Evolutionary conservation across 2,329 filamentous ascomycete species (phyloP), one percentile per base, ranked within the genome.

Genomic region (Whalleya microplaca): DNA sequence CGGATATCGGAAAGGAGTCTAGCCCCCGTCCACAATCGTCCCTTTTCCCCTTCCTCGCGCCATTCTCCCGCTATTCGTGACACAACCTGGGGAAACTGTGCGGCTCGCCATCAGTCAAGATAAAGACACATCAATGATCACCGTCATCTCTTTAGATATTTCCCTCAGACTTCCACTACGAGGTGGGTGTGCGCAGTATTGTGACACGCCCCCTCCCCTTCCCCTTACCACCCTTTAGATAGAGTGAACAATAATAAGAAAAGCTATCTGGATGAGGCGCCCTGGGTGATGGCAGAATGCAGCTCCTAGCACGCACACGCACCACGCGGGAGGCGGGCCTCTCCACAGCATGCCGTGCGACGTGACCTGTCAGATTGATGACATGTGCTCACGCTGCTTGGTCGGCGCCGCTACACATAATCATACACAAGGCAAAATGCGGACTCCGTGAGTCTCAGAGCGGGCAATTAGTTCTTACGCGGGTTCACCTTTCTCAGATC

Each of bases 321-420:
- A 57, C 48, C 55, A 58, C 48, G 60, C 59, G 59, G 63, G 61
- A 58, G 55, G 55, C 56, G 57, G 55, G 47, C 47, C 48, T 51
- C 57, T 54, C 55, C 57, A 21, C 47, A 42, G 51, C 58, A 63
- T 60, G 64, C 45, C 53, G 66, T 66, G 53, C 53, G 19, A 67
- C 62, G 51, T 61, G 66, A 66, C 58, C 52, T 65, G 64, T 65
- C 62, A 67, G 63, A 65, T 65, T 64, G 53, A 61, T 55, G 52
- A 53, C 55, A 61, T 63, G 58, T 56, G 56, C 55, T 61, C 50
- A 46, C 53, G 52, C 44, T 51, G 51, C 48, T 47, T 56, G 32
- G 49, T 58, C 58, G 51, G 56, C 51, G 55, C 56, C 51, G 58
- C 56, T 52, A 48, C 50, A 18, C 23, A 52, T 29, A 52, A 23